A percentile compares a stretch with the other conserved stretches of the same genome.
Conservation (phyloP, 1,284 basidiomycete species). For the Cryptococcus wingfieldii region DNA sequence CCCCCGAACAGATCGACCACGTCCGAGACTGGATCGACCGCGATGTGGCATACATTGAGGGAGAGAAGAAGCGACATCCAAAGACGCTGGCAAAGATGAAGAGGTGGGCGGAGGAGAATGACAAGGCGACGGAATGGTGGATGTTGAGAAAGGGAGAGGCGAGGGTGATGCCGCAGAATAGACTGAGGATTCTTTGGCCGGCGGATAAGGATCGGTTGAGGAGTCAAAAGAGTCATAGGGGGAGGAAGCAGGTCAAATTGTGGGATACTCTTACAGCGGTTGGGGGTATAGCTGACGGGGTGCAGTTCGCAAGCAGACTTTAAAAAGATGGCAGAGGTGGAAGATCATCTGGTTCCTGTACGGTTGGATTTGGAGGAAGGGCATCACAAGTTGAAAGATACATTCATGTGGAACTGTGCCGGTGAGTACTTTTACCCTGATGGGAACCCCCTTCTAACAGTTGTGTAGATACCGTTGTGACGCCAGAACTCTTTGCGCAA, state of each 20-base stretch:
- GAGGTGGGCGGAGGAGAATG: slow-evolving; percentile 52
- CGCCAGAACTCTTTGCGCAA: slow-evolving; percentile 84
- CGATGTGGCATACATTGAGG: slow-evolving; percentile 53
- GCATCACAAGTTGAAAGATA: slow-evolving; percentile 87
- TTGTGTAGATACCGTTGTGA: slow-evolving; percentile 72
- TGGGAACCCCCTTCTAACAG: neutral
- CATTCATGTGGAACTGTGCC: slow-evolving; percentile 94
- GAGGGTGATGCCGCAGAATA: slow-evolving; percentile 43
- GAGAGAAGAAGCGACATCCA: slow-evolving; percentile 38
- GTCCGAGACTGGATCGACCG: slow-evolving; percentile 56
- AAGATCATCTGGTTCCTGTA: slow-evolving; percentile 72
- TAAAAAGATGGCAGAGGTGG: slow-evolving; percentile 45
- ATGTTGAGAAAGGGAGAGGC: slow-evolving; percentile 37
- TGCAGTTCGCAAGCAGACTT: slow-evolving; percentile 38
- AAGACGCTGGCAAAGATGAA: slow-evolving; percentile 33
- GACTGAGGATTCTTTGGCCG: slow-evolving; percentile 67
- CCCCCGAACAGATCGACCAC: slow-evolving; percentile 51
- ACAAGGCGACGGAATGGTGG: slow-evolving; percentile 46
- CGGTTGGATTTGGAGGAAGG: slow-evolving; percentile 89
- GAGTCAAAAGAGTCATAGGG: slow-evolving; percentile 51
- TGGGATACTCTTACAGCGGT: too few species aligned
- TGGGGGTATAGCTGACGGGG: neutral
- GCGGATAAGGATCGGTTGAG: slow-evolving; percentile 44
- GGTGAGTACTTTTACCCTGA: slow-evolving; percentile 54
- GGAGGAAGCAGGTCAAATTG: slow-evolving; percentile 59